Conservation (phyloP, 108 stramenopile genomes). For the Fistulifera pelliculosa region DNA sequence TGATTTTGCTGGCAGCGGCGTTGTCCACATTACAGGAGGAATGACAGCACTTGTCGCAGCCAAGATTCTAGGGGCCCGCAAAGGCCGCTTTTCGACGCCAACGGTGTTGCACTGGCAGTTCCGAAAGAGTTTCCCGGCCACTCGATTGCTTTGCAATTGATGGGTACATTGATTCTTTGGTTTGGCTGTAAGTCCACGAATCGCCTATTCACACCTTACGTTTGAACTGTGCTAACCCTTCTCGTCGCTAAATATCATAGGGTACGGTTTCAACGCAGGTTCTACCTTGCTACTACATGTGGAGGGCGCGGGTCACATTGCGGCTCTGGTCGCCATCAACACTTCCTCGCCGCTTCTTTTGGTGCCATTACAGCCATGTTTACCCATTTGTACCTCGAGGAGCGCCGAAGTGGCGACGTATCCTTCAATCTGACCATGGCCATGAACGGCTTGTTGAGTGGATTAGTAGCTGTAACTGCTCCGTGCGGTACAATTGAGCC, state of each 20-base stretch:
- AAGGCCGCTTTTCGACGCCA: conserved; percentile 71
- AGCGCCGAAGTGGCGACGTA: conserved; percentile 52
- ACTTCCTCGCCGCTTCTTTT: conserved; percentile 75
- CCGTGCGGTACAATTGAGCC: conserved; percentile 68
- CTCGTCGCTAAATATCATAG: not conserved
- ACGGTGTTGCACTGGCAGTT: conserved; percentile 41
- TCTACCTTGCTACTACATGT: conserved; percentile 50
- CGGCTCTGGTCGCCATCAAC: conserved; percentile 65
- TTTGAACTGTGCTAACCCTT: no score
- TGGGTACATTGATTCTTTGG: conserved; percentile 87
- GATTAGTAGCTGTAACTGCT: conserved; percentile 76
- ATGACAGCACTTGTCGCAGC: conserved; percentile 74
- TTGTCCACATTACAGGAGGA: conserved; percentile 91
- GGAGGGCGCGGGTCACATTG: conserved; percentile 21
- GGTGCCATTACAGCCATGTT: conserved; percentile 53
- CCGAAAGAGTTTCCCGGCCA: conserved; percentile 71
- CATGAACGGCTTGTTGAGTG: conserved; percentile 68
- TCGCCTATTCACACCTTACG: no score
- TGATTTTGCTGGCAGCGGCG: conserved; percentile 90
- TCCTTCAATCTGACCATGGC: conserved; percentile 51
- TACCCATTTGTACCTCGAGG: conserved; percentile 35
- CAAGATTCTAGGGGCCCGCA: conserved; percentile 72
- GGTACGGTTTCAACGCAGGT: conserved; percentile 93
- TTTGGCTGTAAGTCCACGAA: conserved; percentile 52
- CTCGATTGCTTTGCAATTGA: conserved; percentile 53